These are phyloP conservation scores for Blastomyces silverae DNA, from an alignment of 2,329 filamentous ascomycete species.

Conservation along the genomic window DNA sequence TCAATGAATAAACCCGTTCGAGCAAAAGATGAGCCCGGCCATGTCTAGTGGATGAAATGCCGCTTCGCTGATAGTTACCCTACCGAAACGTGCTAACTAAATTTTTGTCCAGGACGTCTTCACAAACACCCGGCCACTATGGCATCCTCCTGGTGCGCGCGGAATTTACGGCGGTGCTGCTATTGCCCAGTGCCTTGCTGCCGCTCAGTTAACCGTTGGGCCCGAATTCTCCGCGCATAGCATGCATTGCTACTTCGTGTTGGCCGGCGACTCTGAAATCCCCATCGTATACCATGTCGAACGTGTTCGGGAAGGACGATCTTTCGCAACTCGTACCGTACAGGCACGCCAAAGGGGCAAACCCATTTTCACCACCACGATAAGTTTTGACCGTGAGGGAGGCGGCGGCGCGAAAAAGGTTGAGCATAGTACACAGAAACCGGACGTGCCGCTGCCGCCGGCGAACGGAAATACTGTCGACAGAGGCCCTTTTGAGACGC, in stretches of 20 bases:
- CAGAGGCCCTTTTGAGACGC: constrained; percentile 53
- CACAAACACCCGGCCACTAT: constrained; percentile 85
- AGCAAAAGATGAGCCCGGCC: not conserved
- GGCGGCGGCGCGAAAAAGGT: constrained; percentile 49
- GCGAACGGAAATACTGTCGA: constrained; percentile 29
- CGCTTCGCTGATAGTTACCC: not conserved
- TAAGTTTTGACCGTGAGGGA: constrained; percentile 70
- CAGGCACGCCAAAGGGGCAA: constrained; percentile 82
- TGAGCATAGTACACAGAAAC: constrained; percentile 59
- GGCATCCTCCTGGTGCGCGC: constrained; percentile 85
- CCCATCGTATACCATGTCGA: constrained; percentile 95
- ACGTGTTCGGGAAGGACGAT: constrained; percentile 80
- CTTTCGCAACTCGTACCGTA: constrained; percentile 89
- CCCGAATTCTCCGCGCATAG: constrained; percentile 75
- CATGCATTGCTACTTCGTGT: constrained; percentile 98
- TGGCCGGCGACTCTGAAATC: constrained; percentile 75
- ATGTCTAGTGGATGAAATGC: not conserved
- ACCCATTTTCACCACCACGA: constrained; percentile 91
- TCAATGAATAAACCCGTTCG: not conserved
- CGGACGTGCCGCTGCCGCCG: constrained; percentile 45
- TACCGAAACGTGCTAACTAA: too few species aligned
- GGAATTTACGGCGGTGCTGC: constrained; percentile 91
- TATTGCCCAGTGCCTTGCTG: constrained; percentile 83
- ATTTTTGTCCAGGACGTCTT: constrained; percentile 65
- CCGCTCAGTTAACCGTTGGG: constrained; percentile 81